Conservation (phyloP, 176 grass and related monocot genomes). For the Aegilops tauschii region DNA sequence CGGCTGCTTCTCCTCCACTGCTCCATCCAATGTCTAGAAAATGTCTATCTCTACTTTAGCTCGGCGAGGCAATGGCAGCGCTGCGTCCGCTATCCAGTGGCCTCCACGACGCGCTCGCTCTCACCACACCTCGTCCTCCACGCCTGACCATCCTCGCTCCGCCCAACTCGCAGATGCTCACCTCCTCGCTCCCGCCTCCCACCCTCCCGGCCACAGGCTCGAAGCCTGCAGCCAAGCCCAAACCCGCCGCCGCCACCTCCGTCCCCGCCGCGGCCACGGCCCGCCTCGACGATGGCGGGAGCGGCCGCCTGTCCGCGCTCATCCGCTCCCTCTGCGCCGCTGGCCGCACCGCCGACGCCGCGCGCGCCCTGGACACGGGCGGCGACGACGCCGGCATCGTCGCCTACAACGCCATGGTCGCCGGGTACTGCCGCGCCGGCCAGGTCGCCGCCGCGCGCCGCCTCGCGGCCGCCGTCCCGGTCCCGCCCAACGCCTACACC, state of each 20-base stretch:
- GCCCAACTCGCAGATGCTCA: constrained; percentile 38
- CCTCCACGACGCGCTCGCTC: background rate
- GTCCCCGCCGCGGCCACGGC: background rate
- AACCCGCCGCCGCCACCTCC: background rate
- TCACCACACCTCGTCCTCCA: background rate
- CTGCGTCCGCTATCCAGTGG: constrained; percentile 1
- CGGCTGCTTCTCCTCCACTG: background rate
- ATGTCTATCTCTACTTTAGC: background rate
- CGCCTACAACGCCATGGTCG: constrained; percentile 47
- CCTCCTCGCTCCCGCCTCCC: constrained; percentile 32
- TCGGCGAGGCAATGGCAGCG: background rate
- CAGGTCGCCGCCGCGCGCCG: constrained; percentile 39
- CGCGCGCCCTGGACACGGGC: constrained; percentile 25
- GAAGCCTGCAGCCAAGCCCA: constrained; percentile 18
- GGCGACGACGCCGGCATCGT: constrained; percentile 26
- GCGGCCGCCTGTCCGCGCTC: constrained; percentile 37
- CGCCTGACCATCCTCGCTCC: background rate
- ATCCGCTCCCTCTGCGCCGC: constrained; percentile 40
- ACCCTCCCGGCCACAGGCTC: background rate
- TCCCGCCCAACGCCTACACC: constrained; percentile 49
- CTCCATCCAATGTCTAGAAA: background rate
- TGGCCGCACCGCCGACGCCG: constrained; percentile 35
- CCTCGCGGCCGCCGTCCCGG: constrained; percentile 28
- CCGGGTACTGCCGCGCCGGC: constrained; percentile 39
- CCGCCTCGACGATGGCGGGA: background rate